These are phyloP conservation scores for Friedmanniomyces simplex DNA, from an alignment of 495 filamentous ascomycete genomes.

Conservation along the genomic window DNA sequence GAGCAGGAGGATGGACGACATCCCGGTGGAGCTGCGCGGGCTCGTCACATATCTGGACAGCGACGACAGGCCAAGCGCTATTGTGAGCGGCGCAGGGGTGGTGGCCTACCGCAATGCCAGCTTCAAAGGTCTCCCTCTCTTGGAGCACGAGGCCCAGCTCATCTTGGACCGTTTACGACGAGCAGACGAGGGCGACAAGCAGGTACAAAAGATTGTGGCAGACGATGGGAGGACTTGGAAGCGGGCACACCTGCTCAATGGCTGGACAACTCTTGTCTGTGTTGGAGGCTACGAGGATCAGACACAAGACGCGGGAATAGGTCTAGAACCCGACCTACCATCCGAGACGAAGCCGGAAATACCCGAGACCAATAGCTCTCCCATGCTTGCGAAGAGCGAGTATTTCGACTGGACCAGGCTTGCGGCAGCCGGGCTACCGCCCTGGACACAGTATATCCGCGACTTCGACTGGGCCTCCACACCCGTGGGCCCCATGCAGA, in stretches of 20 bases:
- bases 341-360: neutral
- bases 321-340: neutral
- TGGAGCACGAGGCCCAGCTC: neutral
- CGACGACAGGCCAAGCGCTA: conserved; percentile 3
- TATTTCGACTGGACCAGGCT: conserved; percentile 6
- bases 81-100: neutral
- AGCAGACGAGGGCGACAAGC: neutral
- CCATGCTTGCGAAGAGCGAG: neutral
- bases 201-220: neutral
- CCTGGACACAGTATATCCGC: conserved; percentile 47
- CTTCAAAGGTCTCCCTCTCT: neutral
- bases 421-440: neutral
- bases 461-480: conserved; percentile 55
- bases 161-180: neutral
- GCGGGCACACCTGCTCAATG: neutral
- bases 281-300: neutral
- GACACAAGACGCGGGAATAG: neutral
- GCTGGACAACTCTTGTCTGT: neutral
- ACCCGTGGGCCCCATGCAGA: conserved; percentile 51
- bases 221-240: neutral
- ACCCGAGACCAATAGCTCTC: neutral
- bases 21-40: neutral
- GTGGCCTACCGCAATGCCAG: neutral
- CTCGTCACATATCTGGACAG: neutral
- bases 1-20: neutral